Evolutionary conservation across 2,329 filamentous ascomycete genomes (phyloP), one percentile per base, ranked within the genome.

Genomic region (Colletotrichum chlorophyti): DNA sequence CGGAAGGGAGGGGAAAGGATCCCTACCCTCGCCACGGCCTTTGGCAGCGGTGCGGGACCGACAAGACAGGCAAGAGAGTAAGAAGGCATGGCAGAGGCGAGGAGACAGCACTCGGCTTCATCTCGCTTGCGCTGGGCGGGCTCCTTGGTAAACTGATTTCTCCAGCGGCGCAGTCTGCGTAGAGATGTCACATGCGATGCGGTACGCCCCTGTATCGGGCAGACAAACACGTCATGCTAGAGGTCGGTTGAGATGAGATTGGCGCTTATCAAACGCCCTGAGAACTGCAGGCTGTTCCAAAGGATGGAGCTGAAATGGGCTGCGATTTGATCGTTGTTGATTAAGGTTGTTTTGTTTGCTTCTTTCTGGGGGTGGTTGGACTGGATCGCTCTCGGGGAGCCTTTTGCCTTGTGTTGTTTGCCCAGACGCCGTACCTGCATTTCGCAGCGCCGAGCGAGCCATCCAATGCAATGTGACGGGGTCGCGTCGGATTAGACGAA

Each of bases 281-380:
- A 42, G 29, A 50, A 21, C 35, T 34, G 32, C 51, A 53, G 34
- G n/a, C n/a, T n/a, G n/a, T n/a, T n/a, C n/a, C n/a, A n/a, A n/a
- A n/a, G n/a, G n/a, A n/a, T n/a, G n/a, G n/a, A n/a, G n/a, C n/a
- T n/a, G n/a, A 21, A 12, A 38, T 23, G 15, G 41, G 26, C 26
- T 31, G 42, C 21, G 19, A 34, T 46, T 42, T 34, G 26, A 32
- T 52, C 26, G 35, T 15, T 19, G 24, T 21, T 24, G 35, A 53
- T 37, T 59, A 54, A 54, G 55, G 55, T 59, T 54, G 55, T 55
- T 50, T 46, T n/a, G 24, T 46, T 55, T 38, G 48, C 19, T 47
- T 34, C 26, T 27, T 34, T 17, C 35, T 27, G 10, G 15, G n/a
- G 15, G 24, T 11, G 12, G 37, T 24, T 17, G 6, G 9, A 10